Evolutionary conservation across 1,284 basidiomycete species (phyloP).

Genomic region (Trametes pubescens): DNA sequence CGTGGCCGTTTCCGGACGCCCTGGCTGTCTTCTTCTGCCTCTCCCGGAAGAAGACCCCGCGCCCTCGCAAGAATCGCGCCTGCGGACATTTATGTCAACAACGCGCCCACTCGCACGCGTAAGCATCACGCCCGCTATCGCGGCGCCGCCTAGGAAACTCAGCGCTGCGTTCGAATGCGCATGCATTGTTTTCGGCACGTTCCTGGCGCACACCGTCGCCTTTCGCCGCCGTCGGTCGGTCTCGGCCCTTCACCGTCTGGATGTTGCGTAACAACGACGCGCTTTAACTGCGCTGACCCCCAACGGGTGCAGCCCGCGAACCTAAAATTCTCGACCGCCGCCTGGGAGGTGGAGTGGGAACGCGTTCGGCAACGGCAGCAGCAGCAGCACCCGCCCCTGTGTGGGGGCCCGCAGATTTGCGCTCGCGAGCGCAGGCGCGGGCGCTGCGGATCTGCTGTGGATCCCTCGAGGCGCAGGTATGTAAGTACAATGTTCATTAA

Average conservation of each 20-base stretch:
- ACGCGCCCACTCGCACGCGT: background rate
- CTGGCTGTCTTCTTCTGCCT: too few species aligned
- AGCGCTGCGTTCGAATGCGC: too few species aligned
- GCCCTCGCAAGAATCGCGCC: too few species aligned
- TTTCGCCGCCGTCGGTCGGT: background rate
- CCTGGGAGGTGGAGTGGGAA: too few species aligned
- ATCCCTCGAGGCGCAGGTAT: background rate
- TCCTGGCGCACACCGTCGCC: background rate
- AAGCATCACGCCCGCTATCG: background rate
- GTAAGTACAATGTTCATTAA: background rate
- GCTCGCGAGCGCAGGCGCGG: too few species aligned
- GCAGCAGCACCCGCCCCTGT: background rate
- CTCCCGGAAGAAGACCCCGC: too few species aligned
- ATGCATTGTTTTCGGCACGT: background rate
- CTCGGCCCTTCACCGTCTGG: background rate
- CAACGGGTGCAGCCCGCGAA: too few species aligned
- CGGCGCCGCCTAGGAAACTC: background rate
- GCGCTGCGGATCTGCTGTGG: background rate
- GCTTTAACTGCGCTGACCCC: too few species aligned
- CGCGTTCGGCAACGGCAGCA: background rate
- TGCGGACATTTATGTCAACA: too few species aligned
- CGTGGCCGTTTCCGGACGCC: too few species aligned
- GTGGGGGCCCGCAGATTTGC: too few species aligned
- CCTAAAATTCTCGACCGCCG: too few species aligned
- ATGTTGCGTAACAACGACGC: background rate